Evolutionary conservation across 108 stramenopile genomes (phyloP), one percentile per base, ranked within the genome.

Genomic region (Nitzschia sp.): DNA sequence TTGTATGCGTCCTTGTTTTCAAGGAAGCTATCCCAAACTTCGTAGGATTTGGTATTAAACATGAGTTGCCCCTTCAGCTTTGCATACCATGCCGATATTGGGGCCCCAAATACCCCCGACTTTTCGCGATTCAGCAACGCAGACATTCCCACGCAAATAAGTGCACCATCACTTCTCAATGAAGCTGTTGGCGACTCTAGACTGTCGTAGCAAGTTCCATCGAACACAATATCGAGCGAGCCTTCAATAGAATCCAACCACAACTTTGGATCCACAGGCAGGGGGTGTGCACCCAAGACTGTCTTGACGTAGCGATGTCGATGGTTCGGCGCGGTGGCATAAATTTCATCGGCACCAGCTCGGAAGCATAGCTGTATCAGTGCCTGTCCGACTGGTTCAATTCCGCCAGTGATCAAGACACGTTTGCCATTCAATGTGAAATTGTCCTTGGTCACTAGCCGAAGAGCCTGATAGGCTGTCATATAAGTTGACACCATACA

Each of bases 401-500:
- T 72, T 14, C 81, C 88, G 54, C 84, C 83, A 38, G 79, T 82
- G 52, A 89, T 67, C 7, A 89, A 77, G 17, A 89, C 71, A 14
- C 69, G 77, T 66, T 80, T 75, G 21, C 77, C 83, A n/a, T 78
- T 69, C 67, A 86, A 71, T 7, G 75, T 60, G 41, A 71, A 73
- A 19, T 63, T 55, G 0, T 50, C 52, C n/a, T 57, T 48, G 56
- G 58, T 70, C 67, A 17, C 81, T 48, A 71, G 65, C 52, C 69
- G 63, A 20, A 71, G 43, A 29, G 77, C 65, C 57, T 84, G 81
- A 53, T 83, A 82, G 25, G 88, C 88, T 3, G 85, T 73, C 81
- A 86, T 84, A 60, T 80, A 89, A 34, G 79, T 80, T 37, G 82
- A 78, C 52, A 89, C 65, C 82, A 89, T 70, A 70, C 88, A 86